Evolutionary conservation across 495 filamentous ascomycete genomes (phyloP).

Genomic region (Xylaria scruposa): DNA sequence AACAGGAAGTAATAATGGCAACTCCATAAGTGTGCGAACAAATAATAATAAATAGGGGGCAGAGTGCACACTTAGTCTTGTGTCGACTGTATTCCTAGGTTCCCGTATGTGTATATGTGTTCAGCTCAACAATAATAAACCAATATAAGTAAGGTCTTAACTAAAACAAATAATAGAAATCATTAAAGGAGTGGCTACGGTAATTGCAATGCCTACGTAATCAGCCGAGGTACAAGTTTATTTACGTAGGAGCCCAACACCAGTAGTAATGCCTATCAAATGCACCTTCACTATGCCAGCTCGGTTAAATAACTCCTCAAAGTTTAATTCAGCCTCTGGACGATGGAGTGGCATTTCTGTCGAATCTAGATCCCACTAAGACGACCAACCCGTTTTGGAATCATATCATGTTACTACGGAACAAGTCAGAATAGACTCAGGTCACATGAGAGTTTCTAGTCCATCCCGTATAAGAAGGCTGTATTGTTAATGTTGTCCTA

Average conservation of each 20-base stretch:
- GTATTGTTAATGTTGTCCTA: not conserved
- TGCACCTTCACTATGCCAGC: not conserved
- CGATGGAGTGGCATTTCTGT: not conserved
- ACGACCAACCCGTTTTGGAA: not conserved
- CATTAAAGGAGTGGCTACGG: not conserved
- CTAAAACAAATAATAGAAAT: not conserved
- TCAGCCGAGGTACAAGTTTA: conserved; percentile 3
- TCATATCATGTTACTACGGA: not conserved
- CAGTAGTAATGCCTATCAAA: not conserved
- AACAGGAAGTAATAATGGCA: not conserved
- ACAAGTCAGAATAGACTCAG: not conserved
- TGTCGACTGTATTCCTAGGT: not conserved
- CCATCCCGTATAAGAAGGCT: not conserved
- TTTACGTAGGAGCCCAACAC: not conserved
- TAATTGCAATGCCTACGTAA: not conserved
- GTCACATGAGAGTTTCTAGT: not conserved
- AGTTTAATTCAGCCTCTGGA: conserved; percentile 15
- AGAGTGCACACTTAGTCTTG: not conserved
- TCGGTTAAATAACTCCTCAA: conserved; percentile 11
- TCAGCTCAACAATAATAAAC: not conserved
- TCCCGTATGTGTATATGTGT: not conserved
- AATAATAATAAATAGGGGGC: not conserved
- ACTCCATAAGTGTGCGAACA: not conserved
- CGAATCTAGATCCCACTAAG: not conserved
- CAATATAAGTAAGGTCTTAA: not conserved